phyloP scores from a whole-genome alignment of 768 basidiomycete species.

The Tulasnella sp. region DNA sequence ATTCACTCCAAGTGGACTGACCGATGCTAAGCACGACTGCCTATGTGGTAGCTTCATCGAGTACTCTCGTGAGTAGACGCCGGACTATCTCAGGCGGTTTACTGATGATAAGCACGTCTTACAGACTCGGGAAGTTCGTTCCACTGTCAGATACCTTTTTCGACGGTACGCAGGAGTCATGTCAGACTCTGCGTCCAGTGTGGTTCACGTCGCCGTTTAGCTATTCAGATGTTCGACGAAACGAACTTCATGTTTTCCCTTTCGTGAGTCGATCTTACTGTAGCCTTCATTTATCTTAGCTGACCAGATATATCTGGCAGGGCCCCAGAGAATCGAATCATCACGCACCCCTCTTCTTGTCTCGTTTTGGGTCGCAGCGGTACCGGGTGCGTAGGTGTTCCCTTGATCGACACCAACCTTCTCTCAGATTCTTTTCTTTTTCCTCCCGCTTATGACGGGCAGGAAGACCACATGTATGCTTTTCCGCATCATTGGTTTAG shows the following conservation, averaged over 20 bases:
- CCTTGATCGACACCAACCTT: not conserved
- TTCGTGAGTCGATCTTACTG: constrained; percentile 12
- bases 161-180: not conserved
- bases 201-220: not conserved
- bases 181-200: no score
- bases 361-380: constrained; percentile 36
- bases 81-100: no score
- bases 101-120: no score
- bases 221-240: constrained; percentile 24
- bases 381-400: constrained; percentile 20
- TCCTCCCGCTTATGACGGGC: no score
- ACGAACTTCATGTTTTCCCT: constrained; percentile 15
- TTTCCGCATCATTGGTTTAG: constrained; percentile 28
- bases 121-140: constrained; percentile 24
- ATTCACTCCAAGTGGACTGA: no score
- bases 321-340: constrained; percentile 25
- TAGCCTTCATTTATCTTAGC: no score
- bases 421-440: not conserved
- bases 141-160: constrained; percentile 2
- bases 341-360: constrained; percentile 34
- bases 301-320: not conserved
- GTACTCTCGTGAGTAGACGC: no score
- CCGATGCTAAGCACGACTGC: no score
- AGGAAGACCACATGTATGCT: constrained; percentile 37
- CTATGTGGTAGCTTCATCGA: no score